Percentiles rank a stretch among this genome's conserved stretches.
Evolutionary conservation across 2,329 filamentous ascomycete species (phyloP).

Genomic region (Aureobasidium subglaciale): DNA sequence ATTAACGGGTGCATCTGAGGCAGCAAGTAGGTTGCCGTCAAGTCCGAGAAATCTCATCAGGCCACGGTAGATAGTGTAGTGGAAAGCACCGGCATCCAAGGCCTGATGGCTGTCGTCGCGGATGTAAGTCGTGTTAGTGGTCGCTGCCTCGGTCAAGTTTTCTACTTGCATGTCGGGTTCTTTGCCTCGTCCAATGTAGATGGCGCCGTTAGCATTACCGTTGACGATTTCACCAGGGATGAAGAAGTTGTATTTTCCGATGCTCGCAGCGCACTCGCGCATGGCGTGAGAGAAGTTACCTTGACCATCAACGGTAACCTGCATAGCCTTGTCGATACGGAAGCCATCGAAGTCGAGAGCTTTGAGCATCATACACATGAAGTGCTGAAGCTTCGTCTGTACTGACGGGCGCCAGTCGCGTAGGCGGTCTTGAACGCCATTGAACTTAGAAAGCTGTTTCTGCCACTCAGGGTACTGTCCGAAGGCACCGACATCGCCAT

Average conservation of each 20-base stretch:
- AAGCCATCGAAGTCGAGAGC: constrained; percentile 61
- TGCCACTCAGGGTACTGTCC: constrained; percentile 58
- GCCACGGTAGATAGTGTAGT: constrained; percentile 58
- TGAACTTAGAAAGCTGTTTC: constrained; percentile 59
- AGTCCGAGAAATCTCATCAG: constrained; percentile 55
- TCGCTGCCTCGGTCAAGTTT: constrained; percentile 43
- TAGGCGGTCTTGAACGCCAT: constrained; percentile 59
- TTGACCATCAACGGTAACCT: constrained; percentile 55
- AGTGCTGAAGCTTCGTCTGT: constrained; percentile 49
- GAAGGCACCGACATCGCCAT: constrained; percentile 57
- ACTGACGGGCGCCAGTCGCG: constrained; percentile 57
- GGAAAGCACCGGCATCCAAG: constrained; percentile 55
- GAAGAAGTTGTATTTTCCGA: constrained; percentile 58
- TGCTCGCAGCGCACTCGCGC: constrained; percentile 48
- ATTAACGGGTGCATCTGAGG: constrained; percentile 38
- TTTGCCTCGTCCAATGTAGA: constrained; percentile 57
- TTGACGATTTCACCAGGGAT: constrained; percentile 57
- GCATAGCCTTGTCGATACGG: constrained; percentile 60
- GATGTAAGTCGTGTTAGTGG: constrained; percentile 46
- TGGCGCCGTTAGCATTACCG: constrained; percentile 53
- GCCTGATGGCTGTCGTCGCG: constrained; percentile 47
- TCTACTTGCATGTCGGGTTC: constrained; percentile 47
- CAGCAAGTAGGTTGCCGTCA: constrained; percentile 48
- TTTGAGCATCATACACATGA: constrained; percentile 56
- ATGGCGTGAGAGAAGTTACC: constrained; percentile 52